phyloP scores from a whole-genome alignment of 2,329 filamentous ascomycete genomes.

The Graphiopsis chlorocephala region DNA sequence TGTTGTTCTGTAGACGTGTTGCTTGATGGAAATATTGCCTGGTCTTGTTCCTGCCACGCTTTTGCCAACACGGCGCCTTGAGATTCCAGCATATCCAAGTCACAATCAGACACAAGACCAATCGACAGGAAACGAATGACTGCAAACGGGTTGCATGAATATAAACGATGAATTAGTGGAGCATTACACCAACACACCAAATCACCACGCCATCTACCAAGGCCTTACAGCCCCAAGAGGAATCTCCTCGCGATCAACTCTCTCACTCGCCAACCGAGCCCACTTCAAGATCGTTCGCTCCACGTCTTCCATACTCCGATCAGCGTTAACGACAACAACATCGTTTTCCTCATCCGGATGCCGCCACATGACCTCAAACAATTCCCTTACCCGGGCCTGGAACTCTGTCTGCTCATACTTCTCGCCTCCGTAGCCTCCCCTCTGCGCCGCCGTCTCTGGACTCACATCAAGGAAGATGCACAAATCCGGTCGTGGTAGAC shows the following conservation, averaged over 20 bases:
- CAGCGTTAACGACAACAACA: conserved; percentile 56
- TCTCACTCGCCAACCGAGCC: conserved; percentile 20
- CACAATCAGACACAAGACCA: neutral
- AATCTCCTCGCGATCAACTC: conserved; percentile 17
- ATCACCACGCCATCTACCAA: neutral
- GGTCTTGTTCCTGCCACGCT: neutral
- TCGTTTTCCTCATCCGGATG: conserved; percentile 50
- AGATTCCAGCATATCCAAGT: neutral
- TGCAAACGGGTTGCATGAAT: neutral
- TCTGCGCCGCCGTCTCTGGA: conserved; percentile 65
- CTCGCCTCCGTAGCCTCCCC: conserved; percentile 87
- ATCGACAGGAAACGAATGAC: neutral
- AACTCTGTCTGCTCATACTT: conserved; percentile 82
- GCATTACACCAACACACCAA: neutral
- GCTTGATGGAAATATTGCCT: too few relatives aligned
- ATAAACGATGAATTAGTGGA: neutral
- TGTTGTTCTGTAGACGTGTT: too few relatives aligned
- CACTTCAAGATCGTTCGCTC: conserved; percentile 35
- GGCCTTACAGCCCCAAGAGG: conserved; percentile 11
- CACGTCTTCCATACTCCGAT: conserved; percentile 51
- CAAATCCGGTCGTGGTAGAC: conserved; percentile 81
- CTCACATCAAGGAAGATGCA: conserved; percentile 84
- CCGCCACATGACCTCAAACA: conserved; percentile 59
- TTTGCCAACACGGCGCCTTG: neutral
- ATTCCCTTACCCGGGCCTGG: conserved; percentile 72